A percentile compares a stretch with the other conserved stretches of the same genome.
These are phyloP conservation scores for Sclerotinia nivalis DNA, from an alignment of 2,329 filamentous ascomycete genomes.

Conservation along the genomic window DNA sequence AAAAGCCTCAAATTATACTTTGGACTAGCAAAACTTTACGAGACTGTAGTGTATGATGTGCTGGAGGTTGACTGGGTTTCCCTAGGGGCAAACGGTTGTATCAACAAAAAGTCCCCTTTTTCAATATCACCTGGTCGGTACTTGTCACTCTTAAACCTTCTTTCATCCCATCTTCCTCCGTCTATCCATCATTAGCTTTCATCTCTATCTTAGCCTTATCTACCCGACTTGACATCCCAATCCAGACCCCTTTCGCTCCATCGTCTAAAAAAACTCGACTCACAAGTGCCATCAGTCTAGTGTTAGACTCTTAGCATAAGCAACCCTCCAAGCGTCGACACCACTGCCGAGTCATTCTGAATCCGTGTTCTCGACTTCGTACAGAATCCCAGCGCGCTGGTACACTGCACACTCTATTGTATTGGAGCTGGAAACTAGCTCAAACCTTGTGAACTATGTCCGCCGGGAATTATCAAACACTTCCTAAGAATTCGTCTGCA, in stretches of 20 bases:
- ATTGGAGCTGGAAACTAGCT: neutral
- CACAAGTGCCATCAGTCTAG: neutral
- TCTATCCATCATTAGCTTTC: neutral
- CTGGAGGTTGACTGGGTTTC: no score
- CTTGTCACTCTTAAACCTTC: neutral
- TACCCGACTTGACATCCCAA: conserved; percentile 16
- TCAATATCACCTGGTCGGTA: neutral
- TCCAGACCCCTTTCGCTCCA: neutral
- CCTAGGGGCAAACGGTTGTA: neutral
- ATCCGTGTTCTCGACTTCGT: neutral
- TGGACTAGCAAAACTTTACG: no score
- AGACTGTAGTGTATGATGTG: no score
- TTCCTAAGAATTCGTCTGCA: neutral
- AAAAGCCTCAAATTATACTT: no score
- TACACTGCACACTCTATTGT: neutral
- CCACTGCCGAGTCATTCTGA: conserved; percentile 11
- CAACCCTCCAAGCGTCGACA: neutral
- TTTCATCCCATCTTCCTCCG: neutral
- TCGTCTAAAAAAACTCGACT: neutral
- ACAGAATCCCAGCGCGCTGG: neutral
- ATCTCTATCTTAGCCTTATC: conserved; percentile 23
- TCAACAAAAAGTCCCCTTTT: neutral
- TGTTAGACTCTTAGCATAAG: neutral
- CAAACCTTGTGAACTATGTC: neutral
- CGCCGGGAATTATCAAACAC: neutral